phyloP scores from a whole-genome alignment of 805 yeast genomes.

The Wickerhamomyces alni region DNA sequence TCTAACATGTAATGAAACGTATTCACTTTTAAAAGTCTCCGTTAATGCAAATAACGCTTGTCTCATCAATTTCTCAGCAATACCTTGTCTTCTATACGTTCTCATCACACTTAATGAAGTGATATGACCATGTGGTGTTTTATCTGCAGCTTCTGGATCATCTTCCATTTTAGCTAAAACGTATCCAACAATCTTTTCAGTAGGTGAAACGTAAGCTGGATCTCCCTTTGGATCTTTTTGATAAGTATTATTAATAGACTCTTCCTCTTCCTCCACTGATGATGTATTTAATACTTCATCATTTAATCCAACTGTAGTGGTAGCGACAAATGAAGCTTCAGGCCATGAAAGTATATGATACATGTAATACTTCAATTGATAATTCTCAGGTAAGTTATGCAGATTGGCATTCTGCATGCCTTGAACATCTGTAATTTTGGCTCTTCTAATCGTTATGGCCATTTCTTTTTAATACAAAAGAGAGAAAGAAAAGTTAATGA shows the following conservation, averaged over 20 bases:
- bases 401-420: conserved; percentile 95
- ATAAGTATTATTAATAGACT: conserved; percentile 13
- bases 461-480: too few species aligned
- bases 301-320: conserved; percentile 51
- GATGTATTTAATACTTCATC: conserved; percentile 7
- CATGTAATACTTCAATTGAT: conserved; percentile 85
- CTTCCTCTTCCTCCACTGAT: conserved; percentile 17
- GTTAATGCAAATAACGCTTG: conserved; percentile 74
- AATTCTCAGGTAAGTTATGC: conserved; percentile 91
- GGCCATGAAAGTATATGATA: conserved; percentile 97
- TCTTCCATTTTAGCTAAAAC: conserved; percentile 96
- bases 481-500: too few species aligned
- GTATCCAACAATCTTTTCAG: conserved; percentile 90
- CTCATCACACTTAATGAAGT: conserved; percentile 94
- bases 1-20: conserved; percentile 89
- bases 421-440: conserved; percentile 79
- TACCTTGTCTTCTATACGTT: conserved; percentile 89
- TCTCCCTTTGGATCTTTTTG: conserved; percentile 38
- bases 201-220: conserved; percentile 55
- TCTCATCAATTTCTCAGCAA: conserved; percentile 88
- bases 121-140: conserved; percentile 82
- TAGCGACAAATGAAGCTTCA: conserved; percentile 93
- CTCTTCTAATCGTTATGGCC: conserved; percentile 87
- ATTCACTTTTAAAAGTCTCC: conserved; percentile 75
- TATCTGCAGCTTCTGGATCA: conserved; percentile 71